These are phyloP conservation scores for Dittrichia graveolens DNA, from an alignment of 129 eudicot species.

Conservation along the genomic window DNA sequence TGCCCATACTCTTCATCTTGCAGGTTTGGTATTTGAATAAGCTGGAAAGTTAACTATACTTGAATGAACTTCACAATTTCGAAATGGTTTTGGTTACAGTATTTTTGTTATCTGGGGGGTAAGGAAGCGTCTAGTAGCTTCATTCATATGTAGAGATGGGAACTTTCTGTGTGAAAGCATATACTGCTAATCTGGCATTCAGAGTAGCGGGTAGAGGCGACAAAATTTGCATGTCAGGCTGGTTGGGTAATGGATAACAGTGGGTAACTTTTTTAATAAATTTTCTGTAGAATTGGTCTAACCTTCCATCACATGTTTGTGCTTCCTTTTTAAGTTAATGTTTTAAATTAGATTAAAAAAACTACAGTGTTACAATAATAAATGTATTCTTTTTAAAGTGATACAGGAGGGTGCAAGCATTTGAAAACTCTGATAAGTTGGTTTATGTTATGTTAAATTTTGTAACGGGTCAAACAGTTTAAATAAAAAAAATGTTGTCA, in stretches of 20 bases:
- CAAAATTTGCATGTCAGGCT: background rate
- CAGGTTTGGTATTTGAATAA: constrained; percentile 82
- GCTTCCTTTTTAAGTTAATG: too few relatives aligned
- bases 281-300: background rate
- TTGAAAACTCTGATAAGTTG: too few relatives aligned
- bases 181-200: constrained; percentile 7
- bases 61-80: background rate
- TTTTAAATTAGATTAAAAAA: too few relatives aligned
- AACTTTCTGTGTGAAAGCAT: background rate
- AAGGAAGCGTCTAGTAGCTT: constrained; percentile 9
- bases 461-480: too few relatives aligned
- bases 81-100: too few relatives aligned
- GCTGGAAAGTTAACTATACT: background rate
- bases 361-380: too few relatives aligned
- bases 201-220: background rate
- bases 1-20: constrained; percentile 75
- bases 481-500: too few relatives aligned
- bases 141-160: background rate
- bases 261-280: background rate
- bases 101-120: background rate
- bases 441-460: too few relatives aligned
- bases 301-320: too few relatives aligned
- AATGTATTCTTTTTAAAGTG: too few relatives aligned
- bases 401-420: too few relatives aligned
- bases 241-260: too few relatives aligned